phyloP scores from a whole-genome alignment of 1,284 basidiomycete genomes.

The Fomitiporia mediterranea region DNA sequence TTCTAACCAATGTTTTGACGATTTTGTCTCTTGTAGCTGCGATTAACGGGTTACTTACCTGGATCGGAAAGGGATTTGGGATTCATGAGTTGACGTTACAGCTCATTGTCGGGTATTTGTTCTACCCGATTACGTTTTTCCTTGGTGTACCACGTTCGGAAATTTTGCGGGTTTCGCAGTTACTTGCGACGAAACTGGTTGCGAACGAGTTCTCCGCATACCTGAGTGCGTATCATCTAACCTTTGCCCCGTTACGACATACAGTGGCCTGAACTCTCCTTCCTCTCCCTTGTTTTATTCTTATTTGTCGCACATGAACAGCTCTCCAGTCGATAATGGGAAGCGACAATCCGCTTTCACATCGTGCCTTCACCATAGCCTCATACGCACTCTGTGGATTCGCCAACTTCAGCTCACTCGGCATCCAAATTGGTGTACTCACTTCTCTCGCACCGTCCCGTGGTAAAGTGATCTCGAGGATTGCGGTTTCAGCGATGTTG shows the following conservation, averaged over 20 bases:
- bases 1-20: constrained; percentile 76
- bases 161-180: constrained; percentile 69
- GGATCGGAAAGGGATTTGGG: constrained; percentile 84
- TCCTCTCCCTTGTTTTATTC: too few species aligned
- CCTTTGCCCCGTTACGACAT: neutral
- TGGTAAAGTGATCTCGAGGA: constrained; percentile 34
- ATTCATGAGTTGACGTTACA: constrained; percentile 80
- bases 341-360: constrained; percentile 53
- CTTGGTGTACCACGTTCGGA: constrained; percentile 71
- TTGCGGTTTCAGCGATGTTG: constrained; percentile 36
- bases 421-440: constrained; percentile 89
- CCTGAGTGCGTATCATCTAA: constrained; percentile 32
- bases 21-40: constrained; percentile 76
- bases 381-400: constrained; percentile 88
- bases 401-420: constrained; percentile 81
- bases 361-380: constrained; percentile 71
- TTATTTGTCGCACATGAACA: too few species aligned
- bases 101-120: constrained; percentile 80
- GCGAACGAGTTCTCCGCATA: constrained; percentile 89
- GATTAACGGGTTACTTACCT: constrained; percentile 84
- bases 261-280: too few species aligned
- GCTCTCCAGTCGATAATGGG: constrained; percentile 51
- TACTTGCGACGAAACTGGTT: constrained; percentile 84
- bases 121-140: constrained; percentile 86
- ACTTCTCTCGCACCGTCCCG: constrained; percentile 41